Evolutionary conservation across 768 basidiomycete genomes (phyloP).

Genomic region (Kwoniella bestiolae): DNA sequence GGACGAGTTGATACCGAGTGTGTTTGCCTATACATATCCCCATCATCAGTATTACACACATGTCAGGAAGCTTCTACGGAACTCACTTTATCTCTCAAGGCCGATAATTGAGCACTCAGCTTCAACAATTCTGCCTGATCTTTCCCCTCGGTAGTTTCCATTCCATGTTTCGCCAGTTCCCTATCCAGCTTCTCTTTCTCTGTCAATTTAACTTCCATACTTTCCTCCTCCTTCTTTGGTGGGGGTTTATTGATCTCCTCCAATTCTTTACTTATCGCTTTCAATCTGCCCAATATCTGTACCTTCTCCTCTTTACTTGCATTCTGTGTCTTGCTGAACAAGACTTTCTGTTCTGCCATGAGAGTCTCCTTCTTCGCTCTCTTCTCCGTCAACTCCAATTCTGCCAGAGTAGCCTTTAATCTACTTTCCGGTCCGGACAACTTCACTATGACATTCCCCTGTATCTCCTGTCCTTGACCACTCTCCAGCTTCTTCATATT

Average conservation of each 20-base stretch:
- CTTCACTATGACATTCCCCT: constrained; percentile 51
- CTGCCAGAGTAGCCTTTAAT: constrained; percentile 48
- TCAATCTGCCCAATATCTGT: constrained; percentile 72
- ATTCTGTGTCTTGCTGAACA: constrained; percentile 71
- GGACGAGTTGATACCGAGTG: constrained; percentile 57
- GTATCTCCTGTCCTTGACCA: constrained; percentile 27
- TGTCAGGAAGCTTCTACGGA: constrained; percentile 19
- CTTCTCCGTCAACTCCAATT: constrained; percentile 40
- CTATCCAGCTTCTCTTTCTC: constrained; percentile 65
- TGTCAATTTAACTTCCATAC: constrained; percentile 35
- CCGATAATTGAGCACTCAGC: constrained; percentile 37
- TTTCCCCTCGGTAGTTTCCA: constrained; percentile 57
- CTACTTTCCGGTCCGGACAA: constrained; percentile 56
- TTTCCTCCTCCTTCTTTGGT: constrained; percentile 48
- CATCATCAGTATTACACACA: constrained; percentile 61
- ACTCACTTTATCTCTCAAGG: constrained; percentile 62
- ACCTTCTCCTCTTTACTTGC: constrained; percentile 74
- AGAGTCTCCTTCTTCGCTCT: constrained; percentile 69
- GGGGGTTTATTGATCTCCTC: constrained; percentile 59
- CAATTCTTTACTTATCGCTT: constrained; percentile 81
- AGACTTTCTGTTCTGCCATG: constrained; percentile 82
- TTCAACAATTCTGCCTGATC: constrained; percentile 51
- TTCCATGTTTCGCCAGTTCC: constrained; percentile 72
- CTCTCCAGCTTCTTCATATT: constrained; percentile 61
- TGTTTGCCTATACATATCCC: constrained; percentile 66